Conservation (phyloP, 2,329 filamentous ascomycete genomes). For the Fusarium ramigenum region DNA sequence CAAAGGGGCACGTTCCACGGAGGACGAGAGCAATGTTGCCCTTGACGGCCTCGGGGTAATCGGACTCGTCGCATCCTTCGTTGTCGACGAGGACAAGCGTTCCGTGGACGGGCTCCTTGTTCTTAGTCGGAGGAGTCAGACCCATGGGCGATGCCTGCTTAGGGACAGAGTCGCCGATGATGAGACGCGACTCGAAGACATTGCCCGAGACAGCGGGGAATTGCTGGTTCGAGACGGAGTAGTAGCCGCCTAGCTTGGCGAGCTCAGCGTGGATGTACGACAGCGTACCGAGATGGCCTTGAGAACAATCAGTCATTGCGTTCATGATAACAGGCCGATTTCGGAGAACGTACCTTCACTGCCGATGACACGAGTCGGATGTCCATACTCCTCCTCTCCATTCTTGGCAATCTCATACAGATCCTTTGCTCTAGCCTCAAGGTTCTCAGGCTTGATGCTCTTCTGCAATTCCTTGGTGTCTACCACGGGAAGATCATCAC, state of each 20-base stretch:
- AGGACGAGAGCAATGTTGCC: constrained; percentile 76
- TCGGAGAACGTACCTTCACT: constrained; percentile 60
- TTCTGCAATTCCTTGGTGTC: constrained; percentile 65
- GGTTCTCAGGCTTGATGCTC: constrained; percentile 63
- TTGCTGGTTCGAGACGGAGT: constrained; percentile 68
- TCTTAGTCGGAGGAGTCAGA: constrained; percentile 71
- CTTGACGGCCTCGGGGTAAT: constrained; percentile 68
- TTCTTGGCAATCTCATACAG: constrained; percentile 71
- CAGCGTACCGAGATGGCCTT: constrained; percentile 71
- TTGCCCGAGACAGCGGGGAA: constrained; percentile 71
- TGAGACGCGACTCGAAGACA: constrained; percentile 66
- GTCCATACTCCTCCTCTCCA: constrained; percentile 68
- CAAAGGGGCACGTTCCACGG: constrained; percentile 77
- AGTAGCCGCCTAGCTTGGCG: constrained; percentile 66
- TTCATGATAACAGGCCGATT: not conserved
- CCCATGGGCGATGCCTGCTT: constrained; percentile 66
- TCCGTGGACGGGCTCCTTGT: constrained; percentile 67
- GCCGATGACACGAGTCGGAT: constrained; percentile 77
- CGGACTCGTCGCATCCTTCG: constrained; percentile 69
- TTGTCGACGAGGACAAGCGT: constrained; percentile 68
- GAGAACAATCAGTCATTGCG: constrained; percentile 8
- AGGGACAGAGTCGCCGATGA: constrained; percentile 63
- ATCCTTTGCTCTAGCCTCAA: constrained; percentile 67
- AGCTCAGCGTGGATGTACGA: constrained; percentile 69
- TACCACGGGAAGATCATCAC: constrained; percentile 53